phyloP scores from a whole-genome alignment of 1,284 basidiomycete genomes.

The Cystobasidium pallidum region DNA sequence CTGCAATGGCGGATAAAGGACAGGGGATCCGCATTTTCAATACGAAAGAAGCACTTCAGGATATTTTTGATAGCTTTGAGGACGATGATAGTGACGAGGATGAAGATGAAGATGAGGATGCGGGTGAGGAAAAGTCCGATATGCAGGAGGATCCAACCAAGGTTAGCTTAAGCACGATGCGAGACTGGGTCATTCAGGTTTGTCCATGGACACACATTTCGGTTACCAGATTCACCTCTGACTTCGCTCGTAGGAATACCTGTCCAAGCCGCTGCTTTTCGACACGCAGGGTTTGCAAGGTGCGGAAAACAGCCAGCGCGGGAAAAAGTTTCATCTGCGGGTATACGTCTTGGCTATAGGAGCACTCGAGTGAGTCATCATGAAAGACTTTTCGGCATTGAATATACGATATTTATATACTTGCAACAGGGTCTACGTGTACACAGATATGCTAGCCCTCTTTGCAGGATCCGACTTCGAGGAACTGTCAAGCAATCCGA shows the following conservation, averaged over 20 bases:
- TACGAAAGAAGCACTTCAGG: slow-evolving; percentile 70
- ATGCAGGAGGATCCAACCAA: slow-evolving; percentile 61
- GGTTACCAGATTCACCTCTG: not conserved
- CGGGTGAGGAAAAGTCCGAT: slow-evolving; percentile 64
- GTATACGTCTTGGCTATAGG: slow-evolving; percentile 82
- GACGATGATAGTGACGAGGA: slow-evolving; percentile 61
- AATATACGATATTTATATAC: not conserved
- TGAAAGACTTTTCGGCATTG: not conserved
- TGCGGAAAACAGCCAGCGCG: slow-evolving; percentile 62
- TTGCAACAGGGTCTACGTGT: slow-evolving; percentile 68
- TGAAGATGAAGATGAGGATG: slow-evolving; percentile 54
- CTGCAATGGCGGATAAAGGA: slow-evolving; percentile 94
- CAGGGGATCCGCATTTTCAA: slow-evolving; percentile 93
- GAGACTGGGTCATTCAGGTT: slow-evolving; percentile 97
- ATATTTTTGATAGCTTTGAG: slow-evolving; percentile 86
- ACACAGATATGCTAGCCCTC: slow-evolving; percentile 79
- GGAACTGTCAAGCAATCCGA: slow-evolving; percentile 56
- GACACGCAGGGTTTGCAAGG: slow-evolving; percentile 2
- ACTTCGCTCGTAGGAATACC: slow-evolving; percentile 70
- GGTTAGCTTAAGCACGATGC: slow-evolving; percentile 70
- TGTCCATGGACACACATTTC: slow-evolving; percentile 42
- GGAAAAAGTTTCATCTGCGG: slow-evolving; percentile 82
- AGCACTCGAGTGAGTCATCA: slow-evolving; percentile 63
- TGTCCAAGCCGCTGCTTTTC: slow-evolving; percentile 70
- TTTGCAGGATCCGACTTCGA: slow-evolving; percentile 74